phyloP scores from a whole-genome alignment of 352 stramenopile species.

The Phytopythium chamaehyphon region DNA sequence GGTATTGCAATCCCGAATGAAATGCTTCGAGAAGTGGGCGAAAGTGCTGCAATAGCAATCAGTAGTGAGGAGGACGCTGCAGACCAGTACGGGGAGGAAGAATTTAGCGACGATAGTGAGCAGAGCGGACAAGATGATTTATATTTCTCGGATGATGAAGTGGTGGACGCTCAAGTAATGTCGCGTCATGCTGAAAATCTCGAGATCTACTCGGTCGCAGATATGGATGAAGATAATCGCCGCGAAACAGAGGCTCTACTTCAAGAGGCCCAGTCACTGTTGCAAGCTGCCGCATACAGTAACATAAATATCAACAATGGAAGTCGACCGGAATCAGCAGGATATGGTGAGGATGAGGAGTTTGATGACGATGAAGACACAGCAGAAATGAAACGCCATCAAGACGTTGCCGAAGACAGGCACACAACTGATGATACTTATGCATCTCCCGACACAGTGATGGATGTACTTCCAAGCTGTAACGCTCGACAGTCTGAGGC shows the following conservation, averaged over 20 bases:
- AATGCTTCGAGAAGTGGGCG: neutral
- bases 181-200: neutral
- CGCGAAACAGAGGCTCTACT: constrained; percentile 36
- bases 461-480: too few relatives aligned
- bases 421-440: too few relatives aligned
- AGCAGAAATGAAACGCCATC: too few relatives aligned
- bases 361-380: constrained; percentile 6
- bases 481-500: too few relatives aligned
- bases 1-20: too few relatives aligned
- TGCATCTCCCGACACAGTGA: too few relatives aligned
- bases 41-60: constrained; percentile 1
- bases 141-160: constrained; percentile 16
- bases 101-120: constrained; percentile 6
- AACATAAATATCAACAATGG: neutral
- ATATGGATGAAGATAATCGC: constrained; percentile 19
- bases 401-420: neutral
- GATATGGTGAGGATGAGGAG: constrained; percentile 13
- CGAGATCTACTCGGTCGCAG: constrained; percentile 8
- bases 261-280: constrained; percentile 30
- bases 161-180: neutral
- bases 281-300: constrained; percentile 8
- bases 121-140: constrained; percentile 8
- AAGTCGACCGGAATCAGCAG: neutral
- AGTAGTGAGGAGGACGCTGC: neutral
- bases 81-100: neutral